These are phyloP conservation scores for Aspergillus fumigatiaffinis DNA, from an alignment of 2,329 filamentous ascomycete genomes.

Conservation along the genomic window DNA sequence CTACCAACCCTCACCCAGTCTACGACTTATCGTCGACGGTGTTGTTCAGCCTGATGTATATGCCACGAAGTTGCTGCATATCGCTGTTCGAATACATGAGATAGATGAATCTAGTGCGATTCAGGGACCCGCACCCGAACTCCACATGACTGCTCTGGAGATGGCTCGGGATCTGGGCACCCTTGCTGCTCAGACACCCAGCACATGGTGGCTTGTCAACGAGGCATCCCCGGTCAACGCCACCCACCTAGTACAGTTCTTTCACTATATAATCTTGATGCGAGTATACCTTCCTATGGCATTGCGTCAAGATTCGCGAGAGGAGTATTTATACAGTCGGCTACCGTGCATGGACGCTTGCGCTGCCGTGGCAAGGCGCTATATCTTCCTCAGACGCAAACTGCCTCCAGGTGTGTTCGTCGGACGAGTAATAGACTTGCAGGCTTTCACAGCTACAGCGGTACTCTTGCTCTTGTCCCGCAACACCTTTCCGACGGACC, in stretches of 20 bases:
- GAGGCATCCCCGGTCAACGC: conserved; percentile 1
- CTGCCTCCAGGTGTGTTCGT: conserved; percentile 12
- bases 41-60: conserved; percentile 10
- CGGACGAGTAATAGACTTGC: conserved; percentile 12
- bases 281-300: conserved; percentile 12
- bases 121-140: conserved; percentile 2
- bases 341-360: conserved; percentile 16
- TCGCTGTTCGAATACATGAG: conserved; percentile 9
- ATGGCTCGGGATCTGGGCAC: conserved; percentile 8
- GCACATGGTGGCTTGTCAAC: conserved; percentile 10
- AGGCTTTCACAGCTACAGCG: conserved; percentile 13
- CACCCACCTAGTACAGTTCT: conserved; percentile 13
- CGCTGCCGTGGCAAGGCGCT: conserved; percentile 8
- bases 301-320: conserved; percentile 7
- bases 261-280: conserved; percentile 15
- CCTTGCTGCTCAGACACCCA: conserved; percentile 9
- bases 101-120: conserved; percentile 8
- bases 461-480: conserved; percentile 12
- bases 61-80: conserved; percentile 7
- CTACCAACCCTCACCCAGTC: conserved; percentile 8
- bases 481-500: conserved; percentile 1
- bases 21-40: conserved; percentile 4
- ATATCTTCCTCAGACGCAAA: conserved; percentile 9
- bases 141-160: conserved; percentile 8
- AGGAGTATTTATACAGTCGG: conserved; percentile 12